phyloP scores from a whole-genome alignment of 2,329 filamentous ascomycete genomes.

The Mycosphaerelloides madeirae region DNA sequence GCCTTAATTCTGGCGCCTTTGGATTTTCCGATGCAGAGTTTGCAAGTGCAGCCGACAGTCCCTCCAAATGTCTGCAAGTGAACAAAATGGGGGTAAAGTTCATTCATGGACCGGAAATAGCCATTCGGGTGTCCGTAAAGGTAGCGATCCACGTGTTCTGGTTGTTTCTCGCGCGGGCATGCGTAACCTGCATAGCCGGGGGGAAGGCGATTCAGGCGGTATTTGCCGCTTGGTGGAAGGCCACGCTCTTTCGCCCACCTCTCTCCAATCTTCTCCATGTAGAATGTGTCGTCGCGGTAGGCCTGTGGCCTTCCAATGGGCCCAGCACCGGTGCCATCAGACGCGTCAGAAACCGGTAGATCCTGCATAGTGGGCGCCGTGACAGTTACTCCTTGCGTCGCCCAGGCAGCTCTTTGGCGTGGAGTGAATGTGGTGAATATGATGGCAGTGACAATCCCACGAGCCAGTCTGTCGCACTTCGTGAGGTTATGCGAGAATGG shows the following conservation, averaged over 20 bases:
- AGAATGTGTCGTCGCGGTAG: constrained; percentile 26
- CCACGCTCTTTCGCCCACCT: constrained; percentile 25
- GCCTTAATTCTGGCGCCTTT: constrained; percentile 4
- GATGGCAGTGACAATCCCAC: too few relatives aligned
- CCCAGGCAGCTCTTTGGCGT: too few relatives aligned
- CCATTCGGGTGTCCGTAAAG: constrained; percentile 54
- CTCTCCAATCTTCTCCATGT: constrained; percentile 23
- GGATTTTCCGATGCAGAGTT: constrained; percentile 38
- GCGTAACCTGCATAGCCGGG: constrained; percentile 47
- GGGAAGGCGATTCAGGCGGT: constrained; percentile 51
- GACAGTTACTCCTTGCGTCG: not conserved
- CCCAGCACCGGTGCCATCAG: constrained; percentile 12
- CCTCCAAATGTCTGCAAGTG: constrained; percentile 48
- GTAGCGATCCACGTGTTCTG: constrained; percentile 50
- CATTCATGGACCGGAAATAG: constrained; percentile 50
- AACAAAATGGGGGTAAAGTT: constrained; percentile 55
- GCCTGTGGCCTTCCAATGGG: constrained; percentile 1
- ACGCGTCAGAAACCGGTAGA: constrained; percentile 10
- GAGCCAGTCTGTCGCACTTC: too few relatives aligned
- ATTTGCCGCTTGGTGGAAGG: constrained; percentile 25
- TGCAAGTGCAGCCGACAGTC: constrained; percentile 46
- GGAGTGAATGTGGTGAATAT: too few relatives aligned
- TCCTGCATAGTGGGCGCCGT: not conserved
- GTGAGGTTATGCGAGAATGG: too few relatives aligned
- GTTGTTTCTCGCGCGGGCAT: constrained; percentile 38